phyloP scores from a whole-genome alignment of 116 monocot species.

The Iris pallida region DNA sequence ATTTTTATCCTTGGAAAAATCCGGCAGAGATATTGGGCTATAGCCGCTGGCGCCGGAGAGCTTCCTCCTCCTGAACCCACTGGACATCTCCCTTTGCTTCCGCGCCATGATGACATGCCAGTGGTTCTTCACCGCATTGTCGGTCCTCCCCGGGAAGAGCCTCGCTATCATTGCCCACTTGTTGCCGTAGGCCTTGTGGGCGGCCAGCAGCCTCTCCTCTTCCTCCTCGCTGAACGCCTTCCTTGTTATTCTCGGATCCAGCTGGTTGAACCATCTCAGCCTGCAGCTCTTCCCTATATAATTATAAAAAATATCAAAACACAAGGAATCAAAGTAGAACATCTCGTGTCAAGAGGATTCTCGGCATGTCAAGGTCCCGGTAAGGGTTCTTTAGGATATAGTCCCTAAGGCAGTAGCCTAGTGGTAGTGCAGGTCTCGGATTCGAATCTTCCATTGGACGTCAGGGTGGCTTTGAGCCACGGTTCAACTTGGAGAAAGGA shows the following conservation, averaged over 20 bases:
- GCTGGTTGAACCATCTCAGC: constrained; percentile 47
- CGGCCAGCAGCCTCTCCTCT: constrained; percentile 34
- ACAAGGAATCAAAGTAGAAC: too few relatives aligned
- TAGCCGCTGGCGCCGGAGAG: too few relatives aligned
- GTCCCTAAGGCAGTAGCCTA: too few relatives aligned
- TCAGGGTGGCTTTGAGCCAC: too few relatives aligned
- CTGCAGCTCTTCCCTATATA: constrained; percentile 47
- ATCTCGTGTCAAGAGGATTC: too few relatives aligned
- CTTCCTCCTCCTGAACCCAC: constrained; percentile 13
- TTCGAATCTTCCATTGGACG: too few relatives aligned
- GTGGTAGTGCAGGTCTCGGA: too few relatives aligned
- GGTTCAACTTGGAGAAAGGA: too few relatives aligned
- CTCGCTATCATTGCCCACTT: constrained; percentile 45
- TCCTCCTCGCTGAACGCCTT: constrained; percentile 34
- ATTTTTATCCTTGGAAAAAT: too few relatives aligned
- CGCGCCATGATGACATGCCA: constrained; percentile 51
- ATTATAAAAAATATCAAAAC: neutral
- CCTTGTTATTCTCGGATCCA: constrained; percentile 45
- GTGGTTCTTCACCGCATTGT: constrained; percentile 47
- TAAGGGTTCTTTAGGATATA: too few relatives aligned
- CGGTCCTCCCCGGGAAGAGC: constrained; percentile 45
- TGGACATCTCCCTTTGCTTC: constrained; percentile 18
- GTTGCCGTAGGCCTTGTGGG: constrained; percentile 32
- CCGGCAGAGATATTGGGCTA: too few relatives aligned
- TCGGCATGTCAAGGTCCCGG: too few relatives aligned